Evolutionary conservation across 208 protist genomes (phyloP).

Genomic region (Leishmania tropica): DNA sequence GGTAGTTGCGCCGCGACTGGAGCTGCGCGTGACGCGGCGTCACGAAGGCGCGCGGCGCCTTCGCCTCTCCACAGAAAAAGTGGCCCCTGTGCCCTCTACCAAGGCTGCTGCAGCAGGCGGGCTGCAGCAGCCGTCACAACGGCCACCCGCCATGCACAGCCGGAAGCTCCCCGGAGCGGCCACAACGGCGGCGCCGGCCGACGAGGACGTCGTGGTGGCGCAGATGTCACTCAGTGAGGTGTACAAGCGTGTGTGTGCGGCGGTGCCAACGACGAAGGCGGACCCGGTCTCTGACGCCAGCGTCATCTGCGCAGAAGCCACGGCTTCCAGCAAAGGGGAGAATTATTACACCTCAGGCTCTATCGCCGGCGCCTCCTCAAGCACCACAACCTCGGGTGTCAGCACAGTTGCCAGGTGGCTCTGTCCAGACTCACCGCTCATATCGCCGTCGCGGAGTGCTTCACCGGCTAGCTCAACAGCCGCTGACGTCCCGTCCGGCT

Average conservation of each 20-base stretch:
- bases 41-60: background rate
- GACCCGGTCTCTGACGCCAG: background rate
- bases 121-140: background rate
- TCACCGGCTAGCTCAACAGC: background rate
- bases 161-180: background rate
- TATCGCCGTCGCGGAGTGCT: background rate
- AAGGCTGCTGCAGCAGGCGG: background rate
- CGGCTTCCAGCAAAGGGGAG: background rate
- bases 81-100: too few species aligned
- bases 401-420: constrained; percentile 13
- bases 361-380: background rate
- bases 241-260: constrained; percentile 9
- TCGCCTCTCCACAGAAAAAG: background rate
- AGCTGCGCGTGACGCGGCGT: constrained; percentile 21
- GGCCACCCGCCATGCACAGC: background rate
- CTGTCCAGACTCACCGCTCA: constrained; percentile 3
- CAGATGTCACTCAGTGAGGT: constrained; percentile 9
- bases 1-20: constrained; percentile 14
- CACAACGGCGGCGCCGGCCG: background rate
- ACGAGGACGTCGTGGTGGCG: constrained; percentile 13
- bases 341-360: background rate
- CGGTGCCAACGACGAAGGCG: background rate
- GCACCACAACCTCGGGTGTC: background rate
- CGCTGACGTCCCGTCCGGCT: constrained; percentile 4
- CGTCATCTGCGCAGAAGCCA: background rate